Base-by-base conservation (phyloP, 2,329 filamentous ascomycete species). In the Mollisia scopiformis region DNA sequence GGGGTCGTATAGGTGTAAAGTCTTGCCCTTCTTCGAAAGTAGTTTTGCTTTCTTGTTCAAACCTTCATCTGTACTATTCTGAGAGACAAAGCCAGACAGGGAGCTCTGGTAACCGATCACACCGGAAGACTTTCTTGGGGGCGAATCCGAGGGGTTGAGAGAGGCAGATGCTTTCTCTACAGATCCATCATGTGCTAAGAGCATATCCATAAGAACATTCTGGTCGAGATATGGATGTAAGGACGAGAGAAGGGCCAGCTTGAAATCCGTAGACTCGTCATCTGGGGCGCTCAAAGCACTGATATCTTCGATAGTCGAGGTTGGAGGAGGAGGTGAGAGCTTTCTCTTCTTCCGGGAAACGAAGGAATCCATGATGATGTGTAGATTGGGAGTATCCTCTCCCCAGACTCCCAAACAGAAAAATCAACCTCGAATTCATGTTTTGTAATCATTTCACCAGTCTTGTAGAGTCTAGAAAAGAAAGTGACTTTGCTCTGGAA, bases 221-320 rank as follows among this genome's bases (percentile, higher is more conserved):
- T 90, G 87, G 7, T 86, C 81, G 3, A 88, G 66, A 0, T 79
- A 73, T 0, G 91, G 86, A 66, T 93, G 84, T 0, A 97, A 77
- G 0, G 95, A 98, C 2, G 89, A 84, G 2, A 99, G 79, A 1
- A 96, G 79, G 1, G 93, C 93, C 14, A 99, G 78, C 72, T 97
- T 98, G 69, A 96, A 81, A 64, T 98, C 95, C 0, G 95, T 99
- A 1, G 90, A 88, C 50, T 96, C 91, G 16, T 93, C 43, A 16
- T 75, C 72, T 7, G 58, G 46, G 16, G 58, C 57, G 55, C 35
- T 64, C 6, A 66, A 53, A 11, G 46, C 37, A 19, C 75, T 74
- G 5, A 72, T 70, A 35, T 71, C 55, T 25, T 58, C 49, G 19
- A 55, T 37, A 5, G 47, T 57, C 19, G 23, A 19, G 21, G 28